Base-by-base conservation (phyloP, 2,329 filamentous ascomycete species). In the Hypocreales sp. region DNA sequence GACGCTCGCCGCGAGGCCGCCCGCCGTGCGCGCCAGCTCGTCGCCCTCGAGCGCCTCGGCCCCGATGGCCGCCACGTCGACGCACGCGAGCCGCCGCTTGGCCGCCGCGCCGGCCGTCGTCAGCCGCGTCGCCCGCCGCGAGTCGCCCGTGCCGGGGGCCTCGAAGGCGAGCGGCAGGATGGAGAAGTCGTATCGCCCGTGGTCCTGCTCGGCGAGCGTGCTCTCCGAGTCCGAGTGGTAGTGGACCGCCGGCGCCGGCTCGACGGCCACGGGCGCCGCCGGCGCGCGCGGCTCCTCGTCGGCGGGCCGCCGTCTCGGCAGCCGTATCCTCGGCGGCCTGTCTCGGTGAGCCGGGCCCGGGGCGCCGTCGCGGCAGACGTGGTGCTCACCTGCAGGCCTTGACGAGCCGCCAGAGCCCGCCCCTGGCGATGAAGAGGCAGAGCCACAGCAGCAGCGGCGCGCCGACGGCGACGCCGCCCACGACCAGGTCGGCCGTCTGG, bases 401-500 rank as follows among this genome's bases (percentile, higher is more conserved):
- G 4, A 15, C 5, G 20, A 20, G 12, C 16, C 20, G 15, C 10
- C 4, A 7, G 13, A 22, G 12, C 21, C 25, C 11, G 8, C 15
- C 17, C 15, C 22, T 25, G 15, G 30, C 29, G 21, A 31, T 24
- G 7, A 23, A 5, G 10, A 28, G 20, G 12, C 30, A 15, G 7
- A 34, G 22, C 16, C 28, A 35, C 10, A 37, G 26, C 14, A 40
- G 18, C 10, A 38, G 23, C 32, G 46, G 32, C 31, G 37, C 7
- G 27, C 35, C 28, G 11, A 51, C 20, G 12, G 39, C 40, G 6
- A 32, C 31, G 5, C 31, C 31, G 5, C 41, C 47, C 9, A 50
- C 22, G 7, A 36, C 31, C 16, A 52, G 30, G 4, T 41, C 40
- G 16, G 45, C 30, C 15, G 36, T 35, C 29, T 51, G 49, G 14